Percentiles rank a stretch among this genome's conserved stretches.
Conservation (phyloP, 257 asterid genomes). For the Plantago ovata region DNA sequence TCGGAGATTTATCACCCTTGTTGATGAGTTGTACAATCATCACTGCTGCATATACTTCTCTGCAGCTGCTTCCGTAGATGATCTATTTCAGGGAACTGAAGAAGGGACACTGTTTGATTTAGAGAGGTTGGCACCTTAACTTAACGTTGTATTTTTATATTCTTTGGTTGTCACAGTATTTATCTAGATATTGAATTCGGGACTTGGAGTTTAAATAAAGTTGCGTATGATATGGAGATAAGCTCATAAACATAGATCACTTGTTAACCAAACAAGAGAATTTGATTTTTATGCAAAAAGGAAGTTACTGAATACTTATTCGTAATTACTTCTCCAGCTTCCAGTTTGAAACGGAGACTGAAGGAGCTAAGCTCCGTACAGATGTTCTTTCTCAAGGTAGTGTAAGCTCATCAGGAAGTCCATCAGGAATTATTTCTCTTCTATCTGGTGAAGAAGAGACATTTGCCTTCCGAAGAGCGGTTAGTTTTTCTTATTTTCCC, state of each 20-base stretch:
- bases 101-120: conserved; percentile 87
- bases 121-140: conserved; percentile 61
- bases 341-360: conserved; percentile 92
- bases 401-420: conserved; percentile 66
- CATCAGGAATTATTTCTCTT: conserved; percentile 67
- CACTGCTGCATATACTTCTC: conserved; percentile 82
- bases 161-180: too few species aligned
- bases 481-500: conserved; percentile 36
- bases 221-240: too few species aligned
- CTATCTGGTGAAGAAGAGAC: conserved; percentile 88
- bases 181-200: too few species aligned
- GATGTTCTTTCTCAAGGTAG: conserved; percentile 82
- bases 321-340: conserved; percentile 45
- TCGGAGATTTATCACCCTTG: conserved; percentile 87
- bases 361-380: conserved; percentile 70
- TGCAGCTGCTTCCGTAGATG: conserved; percentile 73
- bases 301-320: background rate
- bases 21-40: conserved; percentile 95
- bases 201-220: too few species aligned
- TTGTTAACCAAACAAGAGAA: too few species aligned
- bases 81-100: conserved; percentile 93
- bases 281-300: background rate
- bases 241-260: too few species aligned
- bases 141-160: too few species aligned
- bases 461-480: conserved; percentile 97